phyloP scores from a whole-genome alignment of 2,329 filamentous ascomycete genomes.

The Colletotrichum cereale region DNA sequence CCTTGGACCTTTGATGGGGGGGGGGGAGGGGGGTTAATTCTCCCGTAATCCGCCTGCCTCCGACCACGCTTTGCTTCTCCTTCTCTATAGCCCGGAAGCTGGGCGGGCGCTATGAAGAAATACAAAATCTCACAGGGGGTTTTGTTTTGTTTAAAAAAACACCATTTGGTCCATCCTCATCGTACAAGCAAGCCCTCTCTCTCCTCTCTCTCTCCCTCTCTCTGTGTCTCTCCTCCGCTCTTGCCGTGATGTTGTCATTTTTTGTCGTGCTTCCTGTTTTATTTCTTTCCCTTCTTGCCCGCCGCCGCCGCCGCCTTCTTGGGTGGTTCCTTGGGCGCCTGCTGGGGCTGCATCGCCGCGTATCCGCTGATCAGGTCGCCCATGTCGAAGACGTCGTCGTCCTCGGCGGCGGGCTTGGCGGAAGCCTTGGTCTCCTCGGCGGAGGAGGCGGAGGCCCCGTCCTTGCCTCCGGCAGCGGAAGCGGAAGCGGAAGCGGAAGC shows the following conservation, averaged over 20 bases:
- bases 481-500: neutral
- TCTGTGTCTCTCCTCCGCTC: neutral
- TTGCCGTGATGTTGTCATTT: conserved; percentile 36
- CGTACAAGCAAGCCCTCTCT: conserved; percentile 27
- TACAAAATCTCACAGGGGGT: neutral
- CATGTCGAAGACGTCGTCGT: conserved; percentile 50
- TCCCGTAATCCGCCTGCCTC: conserved; percentile 35
- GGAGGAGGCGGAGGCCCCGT: conserved; percentile 40
- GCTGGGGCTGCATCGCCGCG: conserved; percentile 46
- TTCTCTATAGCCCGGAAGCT: neutral
- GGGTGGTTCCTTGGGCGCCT: conserved; percentile 49
- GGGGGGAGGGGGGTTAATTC: conserved; percentile 20
- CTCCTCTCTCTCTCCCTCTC: neutral
- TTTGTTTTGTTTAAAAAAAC: conserved; percentile 3
- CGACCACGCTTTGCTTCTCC: conserved; percentile 6
- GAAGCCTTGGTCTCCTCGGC: conserved; percentile 39
- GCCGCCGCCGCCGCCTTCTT: conserved; percentile 55
- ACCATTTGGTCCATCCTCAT: conserved; percentile 10
- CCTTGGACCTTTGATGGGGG: too few relatives aligned
- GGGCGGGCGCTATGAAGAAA: conserved; percentile 20
- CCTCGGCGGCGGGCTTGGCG: conserved; percentile 43
- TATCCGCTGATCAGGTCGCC: conserved; percentile 67
- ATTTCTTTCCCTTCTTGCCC: conserved; percentile 62
- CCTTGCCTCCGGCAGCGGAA: neutral
- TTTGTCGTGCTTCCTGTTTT: conserved; percentile 47